These are phyloP conservation scores for Didymosphaeria variabile DNA, from an alignment of 2,329 filamentous ascomycete species.

Conservation along the genomic window DNA sequence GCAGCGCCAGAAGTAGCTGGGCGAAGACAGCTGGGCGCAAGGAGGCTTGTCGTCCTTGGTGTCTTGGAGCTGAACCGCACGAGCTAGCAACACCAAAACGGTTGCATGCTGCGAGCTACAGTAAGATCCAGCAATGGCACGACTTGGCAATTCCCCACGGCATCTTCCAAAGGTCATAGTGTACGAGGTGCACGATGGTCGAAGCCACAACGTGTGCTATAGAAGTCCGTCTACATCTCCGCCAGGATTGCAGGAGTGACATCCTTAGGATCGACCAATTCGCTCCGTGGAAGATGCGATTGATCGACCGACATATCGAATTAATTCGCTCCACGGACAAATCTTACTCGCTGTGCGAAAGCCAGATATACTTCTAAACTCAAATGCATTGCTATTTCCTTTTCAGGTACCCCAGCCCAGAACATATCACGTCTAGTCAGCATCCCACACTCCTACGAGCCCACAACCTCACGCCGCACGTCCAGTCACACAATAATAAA, in stretches of 20 bases:
- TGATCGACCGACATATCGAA: too few species aligned
- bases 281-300: too few species aligned
- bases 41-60: constrained; percentile 6
- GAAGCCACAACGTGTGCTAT: too few species aligned
- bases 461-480: neutral
- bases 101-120: neutral
- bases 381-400: too few species aligned
- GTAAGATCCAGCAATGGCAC: too few species aligned
- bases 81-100: neutral
- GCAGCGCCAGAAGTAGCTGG: neutral
- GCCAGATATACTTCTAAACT: neutral
- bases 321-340: too few species aligned
- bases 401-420: neutral
- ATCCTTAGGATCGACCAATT: too few species aligned
- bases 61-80: constrained; percentile 7
- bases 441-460: neutral
- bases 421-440: neutral
- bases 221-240: too few species aligned
- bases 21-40: neutral
- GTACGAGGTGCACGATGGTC: too few species aligned
- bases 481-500: neutral
- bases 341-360: too few species aligned
- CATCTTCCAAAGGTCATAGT: neutral
- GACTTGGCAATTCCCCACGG: neutral
- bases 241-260: too few species aligned